Conservation (phyloP, 805 yeast species). For the Schizosaccharomyces octosporus region DNA sequence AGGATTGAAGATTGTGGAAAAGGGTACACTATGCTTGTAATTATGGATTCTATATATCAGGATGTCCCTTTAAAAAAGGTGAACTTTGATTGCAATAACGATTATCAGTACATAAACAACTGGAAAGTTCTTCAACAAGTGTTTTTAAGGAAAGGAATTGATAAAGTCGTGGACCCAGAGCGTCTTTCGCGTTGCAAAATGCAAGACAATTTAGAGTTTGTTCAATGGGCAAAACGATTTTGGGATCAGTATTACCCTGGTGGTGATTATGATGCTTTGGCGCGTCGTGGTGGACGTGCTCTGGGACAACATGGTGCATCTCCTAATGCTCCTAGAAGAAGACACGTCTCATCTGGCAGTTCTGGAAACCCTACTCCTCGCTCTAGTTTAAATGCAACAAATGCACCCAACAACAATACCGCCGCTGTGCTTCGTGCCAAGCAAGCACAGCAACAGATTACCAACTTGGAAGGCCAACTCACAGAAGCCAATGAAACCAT, state of each 20-base stretch:
- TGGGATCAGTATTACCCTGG: slow-evolving; percentile 61
- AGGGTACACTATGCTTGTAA: slow-evolving; percentile 81
- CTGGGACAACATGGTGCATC: slow-evolving; percentile 1
- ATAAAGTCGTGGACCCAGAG: slow-evolving; percentile 58
- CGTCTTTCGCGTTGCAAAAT: slow-evolving; percentile 61
- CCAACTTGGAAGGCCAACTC: slow-evolving; percentile 24
- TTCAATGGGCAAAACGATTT: slow-evolving; percentile 70
- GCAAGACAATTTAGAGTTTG: slow-evolving; percentile 80
- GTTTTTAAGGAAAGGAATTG: slow-evolving; percentile 46
- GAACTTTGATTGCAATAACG: slow-evolving; percentile 35
- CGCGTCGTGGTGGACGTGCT: slow-evolving; percentile 24
- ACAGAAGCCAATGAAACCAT: slow-evolving; percentile 33
- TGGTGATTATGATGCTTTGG: slow-evolving; percentile 41
- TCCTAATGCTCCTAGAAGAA: slow-evolving; percentile 3
- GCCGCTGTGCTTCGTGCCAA: slow-evolving; percentile 17
- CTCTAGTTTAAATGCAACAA: slow-evolving; percentile 5
- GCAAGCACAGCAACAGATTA: slow-evolving; percentile 19
- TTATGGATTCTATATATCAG: slow-evolving; percentile 52
- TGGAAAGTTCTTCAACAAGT: slow-evolving; percentile 66
- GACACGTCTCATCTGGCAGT: slow-evolving; percentile 3
- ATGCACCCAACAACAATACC: slow-evolving; percentile 9
- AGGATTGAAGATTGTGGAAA: slow-evolving; percentile 86
- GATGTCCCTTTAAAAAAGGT: neutral
- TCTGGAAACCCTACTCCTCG: slow-evolving; percentile 5
- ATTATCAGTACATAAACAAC: slow-evolving; percentile 55